These are phyloP conservation scores for Globisporangium sylvaticum DNA, from an alignment of 352 stramenopile genomes.

Conservation along the genomic window DNA sequence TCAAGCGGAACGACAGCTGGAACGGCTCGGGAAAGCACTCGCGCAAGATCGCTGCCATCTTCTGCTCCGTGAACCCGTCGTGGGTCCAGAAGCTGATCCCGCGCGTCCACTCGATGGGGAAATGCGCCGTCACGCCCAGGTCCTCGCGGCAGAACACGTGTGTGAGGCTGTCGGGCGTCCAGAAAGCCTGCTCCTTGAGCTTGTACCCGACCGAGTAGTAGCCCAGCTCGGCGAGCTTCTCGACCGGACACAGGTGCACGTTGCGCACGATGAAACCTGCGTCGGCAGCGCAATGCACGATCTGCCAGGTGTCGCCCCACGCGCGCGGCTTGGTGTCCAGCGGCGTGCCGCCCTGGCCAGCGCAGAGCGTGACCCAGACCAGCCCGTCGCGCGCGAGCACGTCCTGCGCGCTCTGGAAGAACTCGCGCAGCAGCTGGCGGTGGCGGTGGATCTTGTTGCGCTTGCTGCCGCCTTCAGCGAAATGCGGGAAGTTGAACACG, in stretches of 20 bases:
- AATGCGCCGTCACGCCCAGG: constrained; percentile 32
- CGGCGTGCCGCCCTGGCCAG: constrained; percentile 75
- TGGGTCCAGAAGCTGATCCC: constrained; percentile 78
- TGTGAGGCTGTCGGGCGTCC: constrained; percentile 56
- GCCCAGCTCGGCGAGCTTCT: constrained; percentile 49
- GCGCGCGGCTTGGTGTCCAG: constrained; percentile 54
- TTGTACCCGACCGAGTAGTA: constrained; percentile 83
- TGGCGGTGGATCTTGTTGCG: constrained; percentile 85
- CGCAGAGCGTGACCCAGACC: constrained; percentile 80
- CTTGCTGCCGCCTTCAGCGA: constrained; percentile 64
- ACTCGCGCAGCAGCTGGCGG: constrained; percentile 68
- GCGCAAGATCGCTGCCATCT: constrained; percentile 34
- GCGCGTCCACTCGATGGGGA: constrained; percentile 58
- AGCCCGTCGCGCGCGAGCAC: constrained; percentile 54
- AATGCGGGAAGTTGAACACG: constrained; percentile 88
- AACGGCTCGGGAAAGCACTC: constrained; percentile 47
- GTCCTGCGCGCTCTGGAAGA: constrained; percentile 61
- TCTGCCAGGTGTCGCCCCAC: constrained; percentile 77
- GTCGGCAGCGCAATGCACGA: constrained; percentile 59
- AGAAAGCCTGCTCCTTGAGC: constrained; percentile 69
- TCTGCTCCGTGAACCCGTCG: constrained; percentile 54
- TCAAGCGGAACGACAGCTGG: constrained; percentile 26
- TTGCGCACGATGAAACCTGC: constrained; percentile 51
- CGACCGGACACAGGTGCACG: constrained; percentile 62
- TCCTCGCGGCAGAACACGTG: constrained; percentile 66